Base-by-base conservation (phyloP, 2,329 filamentous ascomycete species). In the Rutstroemia sp. region DNA sequence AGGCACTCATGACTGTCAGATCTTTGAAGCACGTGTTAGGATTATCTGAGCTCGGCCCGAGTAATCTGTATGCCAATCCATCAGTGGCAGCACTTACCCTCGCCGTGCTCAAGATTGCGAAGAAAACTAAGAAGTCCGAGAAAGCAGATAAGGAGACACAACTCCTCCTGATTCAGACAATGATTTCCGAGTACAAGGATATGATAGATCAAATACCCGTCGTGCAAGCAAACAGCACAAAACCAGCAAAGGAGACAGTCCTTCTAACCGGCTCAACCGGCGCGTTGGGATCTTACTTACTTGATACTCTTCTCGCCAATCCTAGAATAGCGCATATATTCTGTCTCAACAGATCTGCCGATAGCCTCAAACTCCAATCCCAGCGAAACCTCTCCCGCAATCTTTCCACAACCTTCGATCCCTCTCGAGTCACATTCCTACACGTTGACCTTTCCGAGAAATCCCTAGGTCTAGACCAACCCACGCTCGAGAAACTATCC, bases 361-460 rank as follows among this genome's bases (percentile, higher is more conserved):
- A 10, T 19, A 19, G 42, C 42, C 16, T 12, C 16, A 8, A 10
- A 10, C 6, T 19, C 3, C 42, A 19, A 21, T 4, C 10, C 7
- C 10, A 39, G 10, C 10, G 37, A 39, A 39, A n/a, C 37, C 37
- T 6, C 21, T 21, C 7, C 14, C 19, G 1, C 25, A 30, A 27
- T 8, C 0, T 27, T n/a, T 16, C 16, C 12, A 34, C 14, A 12
- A 16, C 1, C 37, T 30, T 27, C 19, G 30, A 19, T n/a, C 16
- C 10, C 2, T 39, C 19, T 19, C 76, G 73, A 66, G 69, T 75
- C 6, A 72, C 76, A 47, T 79, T 82, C 44, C 63, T 78, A 3
- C 71, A 75, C 30, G 74, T 73, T 2, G 77, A 83, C 60, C 71
- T 76, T 10, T 72, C 75, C 0, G 70, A 74, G 12, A 66, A 72